Evolutionary conservation across 2,329 filamentous ascomycete species (phyloP).

Genomic region (Tolypocladium ovalisporum): DNA sequence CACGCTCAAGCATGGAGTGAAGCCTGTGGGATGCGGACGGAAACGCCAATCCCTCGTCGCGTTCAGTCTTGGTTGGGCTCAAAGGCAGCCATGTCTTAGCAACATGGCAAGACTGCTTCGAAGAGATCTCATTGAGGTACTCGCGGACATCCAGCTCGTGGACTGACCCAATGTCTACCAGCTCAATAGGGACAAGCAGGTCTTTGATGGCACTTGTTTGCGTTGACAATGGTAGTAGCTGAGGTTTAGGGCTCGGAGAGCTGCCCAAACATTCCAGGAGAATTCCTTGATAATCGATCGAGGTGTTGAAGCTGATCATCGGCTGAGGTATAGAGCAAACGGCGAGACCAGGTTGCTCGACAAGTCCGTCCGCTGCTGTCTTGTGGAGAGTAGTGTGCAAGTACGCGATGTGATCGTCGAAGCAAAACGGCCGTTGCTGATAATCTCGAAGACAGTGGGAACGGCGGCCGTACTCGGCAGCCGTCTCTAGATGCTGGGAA

Average conservation of each 20-base stretch:
- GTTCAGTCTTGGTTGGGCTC: slow-evolving; percentile 7
- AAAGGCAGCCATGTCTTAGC: slow-evolving; percentile 19
- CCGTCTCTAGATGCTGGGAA: slow-evolving; percentile 3
- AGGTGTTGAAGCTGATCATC: slow-evolving; percentile 4
- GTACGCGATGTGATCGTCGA: slow-evolving; percentile 9
- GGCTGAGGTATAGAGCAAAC: slow-evolving; percentile 7
- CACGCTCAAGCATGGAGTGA: slow-evolving; percentile 12
- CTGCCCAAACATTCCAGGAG: neutral
- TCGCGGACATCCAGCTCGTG: slow-evolving; percentile 10
- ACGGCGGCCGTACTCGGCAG: slow-evolving; percentile 14
- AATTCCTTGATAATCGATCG: neutral
- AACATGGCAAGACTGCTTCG: slow-evolving; percentile 10
- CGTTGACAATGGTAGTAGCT: neutral
- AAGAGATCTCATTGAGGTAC: slow-evolving; percentile 8
- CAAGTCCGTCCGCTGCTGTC: slow-evolving; percentile 6
- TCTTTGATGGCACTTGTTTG: slow-evolving; percentile 1
- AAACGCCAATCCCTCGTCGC: slow-evolving; percentile 17
- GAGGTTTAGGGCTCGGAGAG: neutral
- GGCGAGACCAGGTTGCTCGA: slow-evolving; percentile 11
- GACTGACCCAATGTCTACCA: slow-evolving; percentile 13
- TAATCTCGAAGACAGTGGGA: slow-evolving; percentile 16
- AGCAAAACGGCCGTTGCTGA: slow-evolving; percentile 13
- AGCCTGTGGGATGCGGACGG: slow-evolving; percentile 10
- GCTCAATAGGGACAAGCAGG: slow-evolving; percentile 10
- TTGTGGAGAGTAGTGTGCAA: slow-evolving; percentile 8